Base-by-base conservation (phyloP, 2,329 filamentous ascomycete genomes). In the Diatrype stigma region DNA sequence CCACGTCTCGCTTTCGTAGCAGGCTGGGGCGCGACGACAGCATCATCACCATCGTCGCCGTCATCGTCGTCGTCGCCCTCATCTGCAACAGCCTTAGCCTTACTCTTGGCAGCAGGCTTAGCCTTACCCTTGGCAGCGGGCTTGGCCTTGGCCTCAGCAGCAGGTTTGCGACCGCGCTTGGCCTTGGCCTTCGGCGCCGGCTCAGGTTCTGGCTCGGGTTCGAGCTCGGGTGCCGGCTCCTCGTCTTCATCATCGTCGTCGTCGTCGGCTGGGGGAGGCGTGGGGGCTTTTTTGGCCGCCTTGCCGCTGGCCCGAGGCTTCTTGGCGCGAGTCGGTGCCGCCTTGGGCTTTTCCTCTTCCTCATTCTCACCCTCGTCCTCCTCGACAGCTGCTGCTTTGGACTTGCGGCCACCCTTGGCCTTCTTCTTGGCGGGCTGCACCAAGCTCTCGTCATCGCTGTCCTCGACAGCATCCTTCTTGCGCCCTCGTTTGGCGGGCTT, bases 361-460 rank as follows among this genome's bases (percentile, higher is more conserved):
- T 63, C 56, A 23, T 53, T 48, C 2, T 52, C 54, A 4, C 58
- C 52, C 14, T 59, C 58, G n/a, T 63, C 60, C 30, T 67, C 67
- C 10, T 42, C 54, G 34, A 37, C 34, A 37, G 63, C 58, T 28
- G 60, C 58, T 49, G 65, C 63, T 54, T 67, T 67, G 16, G 58
- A 40, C 50, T 56, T 60, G 42, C 55, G 52, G 47, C 51, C 49
- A 52, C 51, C 60, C 52, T 62, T 70, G 47, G 63, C 55, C 55
- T 73, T 73, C 60, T 74, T 74, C 54, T 70, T 67, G n/a, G 67
- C 66, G 30, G 67, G 66, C 35, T 68, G 53, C 28, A 59, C 56
- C 22, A n/a, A n/a, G n/a, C 66, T 64, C 11, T 60, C 62, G n/a
- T 63, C 63, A 10, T 68, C 63, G 17, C 59, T 61, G 14, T 64